Evolutionary conservation across 2,329 filamentous ascomycete genomes (phyloP), one percentile per base, ranked within the genome.

Genomic region (Onygena corvina): DNA sequence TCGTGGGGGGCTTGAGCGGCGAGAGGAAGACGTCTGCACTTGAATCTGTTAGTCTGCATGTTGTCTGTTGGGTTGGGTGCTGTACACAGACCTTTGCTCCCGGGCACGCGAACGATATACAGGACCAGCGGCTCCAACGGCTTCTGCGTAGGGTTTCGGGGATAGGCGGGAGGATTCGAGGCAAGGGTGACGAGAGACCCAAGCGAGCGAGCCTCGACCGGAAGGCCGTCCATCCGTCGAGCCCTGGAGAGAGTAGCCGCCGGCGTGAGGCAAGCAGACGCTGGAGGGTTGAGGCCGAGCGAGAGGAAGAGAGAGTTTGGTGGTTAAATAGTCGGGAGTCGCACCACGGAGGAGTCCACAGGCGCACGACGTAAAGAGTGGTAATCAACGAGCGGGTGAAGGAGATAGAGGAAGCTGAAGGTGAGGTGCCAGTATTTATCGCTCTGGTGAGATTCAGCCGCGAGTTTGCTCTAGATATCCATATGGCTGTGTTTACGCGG

Each of bases 31-130:
- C 77, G 74, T 95, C 90, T 92, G 58, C 47, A 36, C 20, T 54
- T 38, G 14, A 21, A 21, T 23, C 18, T 31, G 12, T 21, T 20
- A 9, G 42, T 16, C 9, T 47, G 4, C 3, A 11, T 4, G 31
- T 14, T 23, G 31, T 14, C 21, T 18, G 11, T 14, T 35, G 45
- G 4, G 18, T 36, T 11, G n/a, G 56, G 42, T 47, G 46, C 12
- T 35, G 46, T 31, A 49, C 46, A 46, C 18, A 52, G 72, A 89
- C 87, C 86, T 81, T 81, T 80, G 54, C 85, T 94, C 18, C 90
- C 90, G 1, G 92, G 92, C 0, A 98, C 90, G 56, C 90, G 76
- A 30, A 90, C 87, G 56, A 98, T 93, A 67, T 98, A 98, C 34
- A 98, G 76, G 2, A 82, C 80, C 46, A 96, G 67, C 3, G 86